Base-by-base conservation (phyloP, 2,329 filamentous ascomycete species). In the Colletotrichum sp. region DNA sequence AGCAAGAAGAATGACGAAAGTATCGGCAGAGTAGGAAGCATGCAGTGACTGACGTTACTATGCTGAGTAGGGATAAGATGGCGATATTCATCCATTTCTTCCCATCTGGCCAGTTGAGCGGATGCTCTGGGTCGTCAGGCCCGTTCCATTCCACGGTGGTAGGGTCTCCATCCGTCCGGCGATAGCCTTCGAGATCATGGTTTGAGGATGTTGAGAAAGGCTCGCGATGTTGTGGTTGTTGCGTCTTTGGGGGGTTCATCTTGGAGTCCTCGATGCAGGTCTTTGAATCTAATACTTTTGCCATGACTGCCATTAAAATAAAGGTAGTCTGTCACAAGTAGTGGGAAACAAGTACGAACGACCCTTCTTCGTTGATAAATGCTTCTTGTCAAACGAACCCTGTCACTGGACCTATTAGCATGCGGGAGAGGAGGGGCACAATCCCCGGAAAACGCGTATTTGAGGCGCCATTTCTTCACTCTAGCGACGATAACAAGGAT, bases 71-170 rank as follows among this genome's bases (percentile, higher is more conserved):
- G 8, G 85, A 85, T 7, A 88, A 79, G 7, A 86, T 79, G 4
- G 78, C 78, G 3, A 87, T 80, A 18, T 84, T 84, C 28, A 83
- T 68, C 64, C 81, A 80, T 77, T 87, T 87, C 59, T 80, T 81
- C 28, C 64, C 69, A 6, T 73, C 73, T 5, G 86, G 79, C 91
- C 92, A 94, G 81, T 94, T 94, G 78, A 89, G 82, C 0, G 92
- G 92, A 77, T 93, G 92, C 39, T 87, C 83, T 1, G 89, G 89
- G 69, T 93, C 91, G 70, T 90, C 82, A 0, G 89, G 87, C 0
- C 89, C 88, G 78, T 93, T 90, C 90, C 91, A 94, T 75, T 88
- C 88, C 15, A 93, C 89, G 13, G 91, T 24, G n/a, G 26, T 36
- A 13, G 36, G 8, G 16, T 44, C 36, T 44, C 36, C 16, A 9